Evolutionary conservation across 495 filamentous ascomycete species (phyloP), one percentile per base, ranked within the genome.

Genomic region (Penicillium odoratum): DNA sequence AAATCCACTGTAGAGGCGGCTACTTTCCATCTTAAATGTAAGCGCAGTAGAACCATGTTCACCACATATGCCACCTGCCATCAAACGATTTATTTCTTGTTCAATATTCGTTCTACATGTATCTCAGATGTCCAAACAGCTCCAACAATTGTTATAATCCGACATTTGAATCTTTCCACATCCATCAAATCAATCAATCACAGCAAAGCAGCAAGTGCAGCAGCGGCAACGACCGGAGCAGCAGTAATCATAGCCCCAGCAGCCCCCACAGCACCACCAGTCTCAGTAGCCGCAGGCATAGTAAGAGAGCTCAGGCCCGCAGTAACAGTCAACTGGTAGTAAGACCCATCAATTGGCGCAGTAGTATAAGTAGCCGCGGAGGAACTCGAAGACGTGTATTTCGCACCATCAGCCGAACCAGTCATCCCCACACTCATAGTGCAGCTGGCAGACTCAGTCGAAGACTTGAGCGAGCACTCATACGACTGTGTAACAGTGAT

Each of bases 171-270:
- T 1, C 31, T 33, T 33, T 33, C 31, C 31, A 7, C 5, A 0
- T 21, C 21, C 21, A 33, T 33, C 0, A 11, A 36, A 3, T 11
- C 9, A 36, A 3, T 36, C 26, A 31, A 53, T 63, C 31, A 63
- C 18, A 63, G 57, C 38, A 63, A 28, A 45, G 63, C 66, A 51
- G 52, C 66, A 30, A 61, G 5, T 2, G 21, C 21, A 0, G 63
- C 63, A 53, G 58, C 63, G 44, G 60, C 66, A 57, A 58, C 48
- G 49, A 66, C 31, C 7, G 66, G 60, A n/a, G 60, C 66, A 21
- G 63, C 63, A 3, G 63, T 68, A 49, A 68, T 58, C 29, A 66
- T 31, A 42, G 63, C 46, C 9, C 28, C 46, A 31, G 26, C 25
- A 26, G 44, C 21, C 4, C 44, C 58, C 28, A 31, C 57, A 10